Base-by-base conservation (phyloP, 257 asterid genomes). In the Forsythia viridissima region DNA sequence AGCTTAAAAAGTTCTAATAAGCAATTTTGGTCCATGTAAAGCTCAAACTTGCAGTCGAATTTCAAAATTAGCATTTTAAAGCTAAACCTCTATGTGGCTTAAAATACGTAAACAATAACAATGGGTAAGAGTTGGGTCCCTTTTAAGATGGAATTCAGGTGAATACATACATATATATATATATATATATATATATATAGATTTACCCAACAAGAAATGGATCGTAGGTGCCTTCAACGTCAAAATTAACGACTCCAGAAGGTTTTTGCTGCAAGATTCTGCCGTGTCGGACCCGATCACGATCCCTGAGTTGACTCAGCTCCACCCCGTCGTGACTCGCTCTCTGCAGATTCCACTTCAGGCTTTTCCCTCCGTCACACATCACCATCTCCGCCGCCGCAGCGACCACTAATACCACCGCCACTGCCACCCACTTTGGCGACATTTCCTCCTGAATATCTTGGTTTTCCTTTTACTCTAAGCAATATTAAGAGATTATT, bases 141-240 rank as follows among this genome's bases (percentile, higher is more conserved):
- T 30, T 30, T 30, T 30, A 30, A 30, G 34, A 30, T 30, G 7
- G 37, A 57, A n/a, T 59, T 59, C 13, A 59, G 67, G 37, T 21
- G 34, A 59, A n/a, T 55, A 55, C 18, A 30, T 30, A 30, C 0
- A 30, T 30, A 30, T 0, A 30, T 30, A 30, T 0, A 0, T 30
- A 30, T 1, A 30, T 1, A 30, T 24, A 24, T n/a, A n/a, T n/a
- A 4, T 4, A 70, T 52, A 12, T 20, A n/a, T 8, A 74, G 3
- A 76, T 38, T 59, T 93, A 96, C 97, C 99, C 98, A 75, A 92
- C 97, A 80, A 87, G 86, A 83, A 82, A 90, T 76, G 99, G 99
- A 86, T 96, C 97, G n/a, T 83, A 93, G 76, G 97, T 90, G 78
- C 99, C 99, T 77, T 89, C 80, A 72, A 93, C 94, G 41, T 94